Percentiles rank a stretch among this genome's conserved stretches.
phyloP scores from a whole-genome alignment of 345 rosid species.

The Microthlaspi erraticum region DNA sequence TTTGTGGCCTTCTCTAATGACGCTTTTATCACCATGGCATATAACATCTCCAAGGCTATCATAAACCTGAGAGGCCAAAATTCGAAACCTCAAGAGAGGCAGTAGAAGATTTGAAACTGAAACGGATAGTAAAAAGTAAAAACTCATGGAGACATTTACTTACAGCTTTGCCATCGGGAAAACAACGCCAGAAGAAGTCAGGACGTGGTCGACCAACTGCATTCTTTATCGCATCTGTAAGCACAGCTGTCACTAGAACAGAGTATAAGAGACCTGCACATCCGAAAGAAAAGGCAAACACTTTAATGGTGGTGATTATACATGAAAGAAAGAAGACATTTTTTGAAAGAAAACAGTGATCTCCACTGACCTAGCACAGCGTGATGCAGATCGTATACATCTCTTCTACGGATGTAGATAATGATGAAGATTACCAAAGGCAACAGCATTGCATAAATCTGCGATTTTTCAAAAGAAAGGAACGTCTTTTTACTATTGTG shows the following conservation, averaged over 20 bases:
- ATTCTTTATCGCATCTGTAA: conserved; percentile 79
- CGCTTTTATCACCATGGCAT: conserved; percentile 70
- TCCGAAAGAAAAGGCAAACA: neutral
- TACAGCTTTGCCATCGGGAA: conserved; percentile 93
- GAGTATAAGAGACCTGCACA: conserved; percentile 79
- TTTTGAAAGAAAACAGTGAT: conserved; percentile 2
- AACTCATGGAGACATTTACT: conserved; percentile 28
- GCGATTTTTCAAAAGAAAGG: conserved; percentile 30
- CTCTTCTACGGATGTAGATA: conserved; percentile 67
- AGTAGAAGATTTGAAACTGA: conserved; percentile 15
- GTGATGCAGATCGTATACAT: conserved; percentile 92
- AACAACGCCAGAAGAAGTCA: conserved; percentile 96
- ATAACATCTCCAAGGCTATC: conserved; percentile 72
- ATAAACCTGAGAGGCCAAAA: conserved; percentile 55
- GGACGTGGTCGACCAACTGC: conserved; percentile 94
- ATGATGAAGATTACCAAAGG: conserved; percentile 65
- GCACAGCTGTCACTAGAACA: conserved; percentile 64
- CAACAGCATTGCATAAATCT: conserved; percentile 67
- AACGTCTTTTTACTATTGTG: neutral
- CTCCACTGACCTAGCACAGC: conserved; percentile 65
- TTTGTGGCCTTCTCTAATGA: conserved; percentile 84
- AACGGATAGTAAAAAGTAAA: neutral
- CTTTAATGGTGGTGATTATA: conserved; percentile 17
- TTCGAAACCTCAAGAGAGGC: conserved; percentile 15
- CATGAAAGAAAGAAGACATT: neutral